phyloP scores from a whole-genome alignment of 192 early-diverging fungal species.

The Podila epicladia region DNA sequence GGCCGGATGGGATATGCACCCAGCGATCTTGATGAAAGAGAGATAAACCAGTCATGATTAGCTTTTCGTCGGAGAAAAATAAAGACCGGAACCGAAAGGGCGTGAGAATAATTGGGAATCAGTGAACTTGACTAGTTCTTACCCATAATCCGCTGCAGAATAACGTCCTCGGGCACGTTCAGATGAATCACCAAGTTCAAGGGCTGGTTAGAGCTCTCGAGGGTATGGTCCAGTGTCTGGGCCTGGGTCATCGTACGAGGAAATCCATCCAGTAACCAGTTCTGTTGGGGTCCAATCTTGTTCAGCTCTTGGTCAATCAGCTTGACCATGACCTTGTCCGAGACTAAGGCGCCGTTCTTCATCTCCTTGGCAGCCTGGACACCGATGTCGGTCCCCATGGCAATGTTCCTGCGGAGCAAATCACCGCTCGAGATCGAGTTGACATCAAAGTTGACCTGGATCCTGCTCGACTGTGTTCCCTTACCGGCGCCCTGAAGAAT shows the following conservation, averaged over 20 bases:
- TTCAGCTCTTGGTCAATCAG: slow-evolving; percentile 72
- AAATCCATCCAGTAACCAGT: slow-evolving; percentile 92
- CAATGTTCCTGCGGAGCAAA: slow-evolving; percentile 85
- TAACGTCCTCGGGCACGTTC: slow-evolving; percentile 90
- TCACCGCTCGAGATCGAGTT: slow-evolving; percentile 87
- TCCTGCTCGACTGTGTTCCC: slow-evolving; percentile 89
- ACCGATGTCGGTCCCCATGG: slow-evolving; percentile 69
- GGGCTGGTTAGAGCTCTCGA: slow-evolving; percentile 64
- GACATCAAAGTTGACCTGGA: slow-evolving; percentile 74
- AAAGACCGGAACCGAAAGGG: background rate
- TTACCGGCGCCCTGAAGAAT: slow-evolving; percentile 77
- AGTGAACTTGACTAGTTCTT: slow-evolving; percentile 7
- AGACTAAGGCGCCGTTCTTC: slow-evolving; percentile 68
- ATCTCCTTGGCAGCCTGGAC: slow-evolving; percentile 64
- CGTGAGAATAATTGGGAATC: background rate
- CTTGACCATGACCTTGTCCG: slow-evolving; percentile 75
- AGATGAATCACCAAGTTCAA: slow-evolving; percentile 91
- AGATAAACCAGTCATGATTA: too few relatives aligned
- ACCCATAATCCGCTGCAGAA: slow-evolving; percentile 89
- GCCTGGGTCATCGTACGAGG: slow-evolving; percentile 91
- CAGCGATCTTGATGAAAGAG: slow-evolving; percentile 75
- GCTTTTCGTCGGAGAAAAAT: too few relatives aligned
- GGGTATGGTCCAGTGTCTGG: slow-evolving; percentile 67
- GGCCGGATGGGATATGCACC: slow-evolving; percentile 90
- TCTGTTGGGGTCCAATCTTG: slow-evolving; percentile 52